Percentiles rank a stretch among this genome's conserved stretches.
These are phyloP conservation scores for Perkinsela sp. DNA, from an alignment of 208 protist genomes.

Conservation along the genomic window DNA sequence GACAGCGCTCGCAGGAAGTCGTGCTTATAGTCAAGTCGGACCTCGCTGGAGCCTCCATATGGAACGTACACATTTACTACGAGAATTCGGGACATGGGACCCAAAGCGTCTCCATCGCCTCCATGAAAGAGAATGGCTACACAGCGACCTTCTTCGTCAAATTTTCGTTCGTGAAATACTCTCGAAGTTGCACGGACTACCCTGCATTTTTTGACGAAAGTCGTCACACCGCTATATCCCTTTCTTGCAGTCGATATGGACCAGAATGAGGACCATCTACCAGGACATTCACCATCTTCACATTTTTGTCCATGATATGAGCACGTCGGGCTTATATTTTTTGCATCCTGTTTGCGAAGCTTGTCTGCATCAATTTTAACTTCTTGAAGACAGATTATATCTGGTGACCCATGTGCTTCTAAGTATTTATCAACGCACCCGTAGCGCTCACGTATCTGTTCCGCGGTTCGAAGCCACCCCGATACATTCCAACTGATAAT, in stretches of 20 bases:
- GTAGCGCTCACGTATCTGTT: background rate
- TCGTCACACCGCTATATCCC: background rate
- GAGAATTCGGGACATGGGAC: background rate
- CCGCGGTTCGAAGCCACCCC: background rate
- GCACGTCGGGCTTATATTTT: background rate
- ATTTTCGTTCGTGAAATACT: background rate
- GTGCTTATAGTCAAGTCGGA: background rate
- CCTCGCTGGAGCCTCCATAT: background rate
- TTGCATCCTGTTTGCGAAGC: background rate
- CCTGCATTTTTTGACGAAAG: background rate
- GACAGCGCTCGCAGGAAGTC: background rate
- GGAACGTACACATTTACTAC: background rate
- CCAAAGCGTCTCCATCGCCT: background rate
- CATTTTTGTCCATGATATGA: background rate
- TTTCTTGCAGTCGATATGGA: background rate
- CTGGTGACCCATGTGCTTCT: background rate
- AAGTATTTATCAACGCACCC: background rate
- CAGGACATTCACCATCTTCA: background rate
- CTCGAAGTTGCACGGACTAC: background rate
- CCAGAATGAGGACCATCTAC: background rate
- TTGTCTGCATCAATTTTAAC: background rate
- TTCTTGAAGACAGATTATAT: constrained; percentile 1
- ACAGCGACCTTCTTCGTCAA: background rate
- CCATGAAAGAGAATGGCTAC: background rate
- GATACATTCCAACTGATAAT: background rate